Base-by-base conservation (phyloP, 106 monocot species). In the Dioscorea alata region DNA sequence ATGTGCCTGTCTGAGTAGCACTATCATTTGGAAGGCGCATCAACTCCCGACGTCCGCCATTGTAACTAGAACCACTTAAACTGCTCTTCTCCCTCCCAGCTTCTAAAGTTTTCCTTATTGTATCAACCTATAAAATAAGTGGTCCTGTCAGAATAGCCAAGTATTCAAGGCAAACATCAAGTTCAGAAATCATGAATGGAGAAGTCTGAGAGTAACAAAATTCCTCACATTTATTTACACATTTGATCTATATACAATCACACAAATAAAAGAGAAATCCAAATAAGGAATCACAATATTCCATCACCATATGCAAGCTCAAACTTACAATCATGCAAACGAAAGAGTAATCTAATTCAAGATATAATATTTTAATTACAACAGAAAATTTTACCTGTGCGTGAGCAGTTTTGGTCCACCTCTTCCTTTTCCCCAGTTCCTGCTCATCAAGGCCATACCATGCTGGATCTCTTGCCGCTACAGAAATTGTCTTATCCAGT, bases 391-490 rank as follows among this genome's bases (percentile, higher is more conserved):
- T 33, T 74, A 95, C 95, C 86, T 88, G 85, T 48, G 73, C 84
- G 75, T 71, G 95, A 57, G 91, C 88, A 69, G 71, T 75, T 50
- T 33, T 71, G 28, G 83, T 88, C 91, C 91, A 95, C 71, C 80
- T 88, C 58, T 69, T 78, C 35, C 95, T 80, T 71, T 74, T 88
- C n/a, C 83, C 88, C 74, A 95, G 88, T 70, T 95, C 95, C 54
- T 75, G 77, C 71, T 82, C 95, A 74, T 91, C 77, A 56, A 95
- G 81, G 22, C 81, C 81, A 88, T 91, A 95, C 73, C 75, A 86
- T 57, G 82, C 72, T 68, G 95, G 95, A 84, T 95, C 88, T 75
- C 76, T 88, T 61, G 84, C 75, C 70, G 95, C 95, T 17, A 95
- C 95, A 61, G 77, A 48, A 69, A 88, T 91, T 70, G 95, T 70